A percentile compares a stretch with the other conserved stretches of the same genome.
phyloP scores from a whole-genome alignment of 371 early-diverging fungal genomes.

The Zopfochytrium polystomum region DNA sequence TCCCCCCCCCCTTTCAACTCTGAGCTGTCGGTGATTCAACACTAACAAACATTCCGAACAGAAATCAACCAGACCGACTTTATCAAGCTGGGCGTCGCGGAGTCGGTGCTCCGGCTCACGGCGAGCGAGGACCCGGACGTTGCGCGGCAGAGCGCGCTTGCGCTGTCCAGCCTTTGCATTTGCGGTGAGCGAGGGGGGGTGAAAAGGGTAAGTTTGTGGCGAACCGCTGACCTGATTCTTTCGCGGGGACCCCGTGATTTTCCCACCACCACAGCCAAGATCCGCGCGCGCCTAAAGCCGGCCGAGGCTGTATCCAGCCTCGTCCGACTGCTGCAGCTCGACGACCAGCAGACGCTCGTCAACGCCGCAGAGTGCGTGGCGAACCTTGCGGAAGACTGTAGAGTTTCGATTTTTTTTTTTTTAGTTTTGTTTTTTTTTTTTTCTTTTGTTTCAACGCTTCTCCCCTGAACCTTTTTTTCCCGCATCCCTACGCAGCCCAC shows the following conservation, averaged over 20 bases:
- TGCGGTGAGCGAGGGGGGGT: slow-evolving; percentile 36
- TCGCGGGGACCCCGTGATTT: slow-evolving; percentile 2
- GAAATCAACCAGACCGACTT: slow-evolving; percentile 48
- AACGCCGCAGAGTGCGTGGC: slow-evolving; percentile 45
- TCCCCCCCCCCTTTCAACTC: neutral
- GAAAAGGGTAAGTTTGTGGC: no score
- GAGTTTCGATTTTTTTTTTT: slow-evolving; percentile 8
- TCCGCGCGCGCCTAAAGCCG: slow-evolving; percentile 30
- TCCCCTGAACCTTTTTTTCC: neutral
- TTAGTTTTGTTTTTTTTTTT: no score
- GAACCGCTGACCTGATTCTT: no score
- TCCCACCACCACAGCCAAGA: slow-evolving; percentile 27
- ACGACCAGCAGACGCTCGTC: slow-evolving; percentile 37
- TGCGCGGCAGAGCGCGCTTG: slow-evolving; percentile 33
- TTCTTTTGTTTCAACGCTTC: slow-evolving; percentile 2
- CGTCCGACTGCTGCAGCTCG: slow-evolving; percentile 29
- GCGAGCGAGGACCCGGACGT: slow-evolving; percentile 41
- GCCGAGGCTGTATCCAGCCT: slow-evolving; percentile 29
- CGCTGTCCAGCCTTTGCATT: slow-evolving; percentile 39
- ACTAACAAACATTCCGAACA: slow-evolving; percentile 7
- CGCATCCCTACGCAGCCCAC: slow-evolving; percentile 22
- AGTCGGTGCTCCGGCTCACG: slow-evolving; percentile 34
- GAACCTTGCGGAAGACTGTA: slow-evolving; percentile 50
- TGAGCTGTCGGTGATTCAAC: no score
- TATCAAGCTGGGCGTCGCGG: slow-evolving; percentile 39